Base-by-base conservation (phyloP, 192 early-diverging fungal species). In the Mortierella alpina region DNA sequence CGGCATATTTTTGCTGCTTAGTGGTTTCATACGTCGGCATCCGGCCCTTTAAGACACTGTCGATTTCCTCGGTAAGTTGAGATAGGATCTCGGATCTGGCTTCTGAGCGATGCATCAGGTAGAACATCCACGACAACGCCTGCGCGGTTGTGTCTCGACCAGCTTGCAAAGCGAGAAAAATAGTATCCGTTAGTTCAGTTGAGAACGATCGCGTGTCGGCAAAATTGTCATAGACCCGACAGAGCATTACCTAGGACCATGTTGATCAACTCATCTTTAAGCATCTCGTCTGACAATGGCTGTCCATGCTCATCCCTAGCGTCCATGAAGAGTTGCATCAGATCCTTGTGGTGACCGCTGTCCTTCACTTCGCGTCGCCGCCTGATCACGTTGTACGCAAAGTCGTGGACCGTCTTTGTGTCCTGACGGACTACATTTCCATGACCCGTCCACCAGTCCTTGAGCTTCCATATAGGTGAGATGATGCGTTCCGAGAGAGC, bases 71-170 rank as follows among this genome's bases (percentile, higher is more conserved):
- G 2, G 46, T 39, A 7, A 87, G 59, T 54, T 50, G 68, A 18
- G 40, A 55, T 20, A 84, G 59, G 14, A 78, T 67, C 13, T 68
- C 50, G 2, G 85, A 72, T 44, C 84, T 58, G 51, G 76, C 63
- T 20, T 70, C 54, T 1, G 86, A 62, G 14, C 76, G 56, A 60
- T 80, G 63, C 46, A 75, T 62, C 41, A 80, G 64, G 23, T 75
- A 87, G 41, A 90, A 72, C 58, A 88, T 85, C 89, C 91, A 91
- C 7, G 83, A 68, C 13, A 91, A 74, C 49, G 76, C 78, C 20
- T 75, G 83, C 23, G 93, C 82, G 48, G 90, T 89, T 49, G 90
- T 84, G 79, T 90, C 84, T 59, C 90, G 82, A 42, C 83, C 83
- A 54, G 73, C 76, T 63, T 5, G 56, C 31, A 15, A 52, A 13